Evolutionary conservation across 2,329 filamentous ascomycete species (phyloP).

Genomic region (Verticillium nubilum): DNA sequence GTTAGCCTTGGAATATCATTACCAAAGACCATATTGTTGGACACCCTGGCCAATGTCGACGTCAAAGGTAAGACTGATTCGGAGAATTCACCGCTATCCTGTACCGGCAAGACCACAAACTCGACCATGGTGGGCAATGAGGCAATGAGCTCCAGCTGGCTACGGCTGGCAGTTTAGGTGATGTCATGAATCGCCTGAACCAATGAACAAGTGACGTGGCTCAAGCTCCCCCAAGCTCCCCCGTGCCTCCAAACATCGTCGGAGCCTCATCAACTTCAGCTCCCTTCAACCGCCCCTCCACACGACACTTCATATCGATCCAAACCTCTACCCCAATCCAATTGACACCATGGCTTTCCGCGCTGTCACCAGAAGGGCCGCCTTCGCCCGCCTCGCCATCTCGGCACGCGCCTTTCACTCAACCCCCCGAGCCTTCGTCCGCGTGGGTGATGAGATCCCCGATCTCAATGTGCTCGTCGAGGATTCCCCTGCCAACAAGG

Average conservation of each 20-base stretch:
- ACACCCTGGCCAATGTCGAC: no score
- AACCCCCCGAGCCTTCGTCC: slow-evolving; percentile 58
- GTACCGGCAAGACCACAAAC: no score
- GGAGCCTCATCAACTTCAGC: not conserved
- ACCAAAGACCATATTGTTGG: no score
- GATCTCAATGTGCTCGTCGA: slow-evolving; percentile 73
- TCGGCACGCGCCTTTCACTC: slow-evolving; percentile 55
- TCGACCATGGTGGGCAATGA: no score
- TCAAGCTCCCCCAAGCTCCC: not conserved
- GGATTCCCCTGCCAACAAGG: slow-evolving; percentile 83
- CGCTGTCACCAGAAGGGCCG: slow-evolving; percentile 24
- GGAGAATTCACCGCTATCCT: no score
- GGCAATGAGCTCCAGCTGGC: not conserved
- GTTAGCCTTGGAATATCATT: no score
- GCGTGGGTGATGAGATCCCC: slow-evolving; percentile 75
- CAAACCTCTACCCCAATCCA: not conserved
- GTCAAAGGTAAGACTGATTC: no score
- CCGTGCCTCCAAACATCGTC: not conserved
- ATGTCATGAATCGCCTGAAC: not conserved
- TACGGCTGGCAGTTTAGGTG: not conserved
- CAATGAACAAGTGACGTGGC: not conserved
- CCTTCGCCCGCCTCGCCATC: slow-evolving; percentile 21
- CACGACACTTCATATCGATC: not conserved
- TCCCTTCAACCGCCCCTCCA: not conserved
- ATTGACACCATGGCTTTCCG: slow-evolving; percentile 29